These are phyloP conservation scores for Tillandsia leiboldiana DNA, from an alignment of 176 grass and related monocot species.

Conservation along the genomic window DNA sequence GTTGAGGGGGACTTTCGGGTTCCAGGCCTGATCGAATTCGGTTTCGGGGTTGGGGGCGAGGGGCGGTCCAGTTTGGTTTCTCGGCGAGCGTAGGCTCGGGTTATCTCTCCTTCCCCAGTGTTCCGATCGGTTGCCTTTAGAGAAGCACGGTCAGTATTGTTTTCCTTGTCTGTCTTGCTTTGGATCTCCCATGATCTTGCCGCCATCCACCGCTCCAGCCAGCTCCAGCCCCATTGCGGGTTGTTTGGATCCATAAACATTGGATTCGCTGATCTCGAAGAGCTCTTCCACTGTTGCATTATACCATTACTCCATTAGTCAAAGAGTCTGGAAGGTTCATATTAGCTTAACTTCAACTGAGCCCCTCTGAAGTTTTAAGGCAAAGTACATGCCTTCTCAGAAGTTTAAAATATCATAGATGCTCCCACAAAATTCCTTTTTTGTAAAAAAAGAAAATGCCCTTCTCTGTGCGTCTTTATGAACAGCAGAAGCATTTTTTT, in stretches of 20 bases:
- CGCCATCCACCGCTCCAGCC: slow-evolving; percentile 98
- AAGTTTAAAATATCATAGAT: too few relatives aligned
- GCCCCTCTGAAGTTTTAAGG: too few relatives aligned
- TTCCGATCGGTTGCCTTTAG: slow-evolving; percentile 40
- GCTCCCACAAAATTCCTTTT: too few relatives aligned
- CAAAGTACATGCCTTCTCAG: too few relatives aligned
- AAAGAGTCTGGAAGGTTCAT: too few relatives aligned
- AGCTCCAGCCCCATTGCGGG: slow-evolving; percentile 98
- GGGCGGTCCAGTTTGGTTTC: slow-evolving; percentile 9
- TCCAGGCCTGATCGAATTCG: neutral
- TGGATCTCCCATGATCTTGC: slow-evolving; percentile 67
- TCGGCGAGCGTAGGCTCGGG: slow-evolving; percentile 68
- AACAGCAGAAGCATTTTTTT: too few relatives aligned
- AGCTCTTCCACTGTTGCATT: slow-evolving; percentile 70
- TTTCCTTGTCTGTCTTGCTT: slow-evolving; percentile 44
- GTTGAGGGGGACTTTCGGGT: neutral
- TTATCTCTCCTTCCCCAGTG: slow-evolving; percentile 76
- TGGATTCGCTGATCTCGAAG: slow-evolving; percentile 64
- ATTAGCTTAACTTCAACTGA: too few relatives aligned
- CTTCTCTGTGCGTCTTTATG: too few relatives aligned
- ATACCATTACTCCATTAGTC: too few relatives aligned
- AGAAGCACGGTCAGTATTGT: slow-evolving; percentile 38
- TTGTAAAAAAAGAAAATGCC: too few relatives aligned
- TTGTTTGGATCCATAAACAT: slow-evolving; percentile 97
- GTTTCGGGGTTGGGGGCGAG: neutral